Base-by-base conservation (phyloP, 139 green algal genomes). In the Prasinococcaceae sp. region DNA sequence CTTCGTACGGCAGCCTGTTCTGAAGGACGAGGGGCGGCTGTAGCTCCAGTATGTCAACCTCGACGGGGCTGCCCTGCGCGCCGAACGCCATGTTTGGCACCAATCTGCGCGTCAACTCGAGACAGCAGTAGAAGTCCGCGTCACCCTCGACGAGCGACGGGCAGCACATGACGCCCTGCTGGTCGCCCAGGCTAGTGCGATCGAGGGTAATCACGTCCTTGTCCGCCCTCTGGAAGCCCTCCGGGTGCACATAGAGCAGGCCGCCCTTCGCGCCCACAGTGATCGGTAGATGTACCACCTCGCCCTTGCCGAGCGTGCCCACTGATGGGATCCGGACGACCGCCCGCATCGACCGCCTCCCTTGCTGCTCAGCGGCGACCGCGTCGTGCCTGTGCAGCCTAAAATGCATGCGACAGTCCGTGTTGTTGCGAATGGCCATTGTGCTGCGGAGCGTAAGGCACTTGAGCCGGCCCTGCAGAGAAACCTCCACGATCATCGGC, bases 401-500 rank as follows among this genome's bases (percentile, higher is more conserved):
- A 41, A 88, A 70, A 22, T 57, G 45, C 37, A 85, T 43, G 6
- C 35, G 30, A 16, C 66, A 46, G 45, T 67, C 56, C 3, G 78
- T 87, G 36, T 32, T 42, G 68, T 92, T 92, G 33, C 79, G 59
- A 24, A 85, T 36, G 69, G 75, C 82, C 9, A 90, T 62, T 22
- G 55, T 55, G 2, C 65, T 79, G 64, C 85, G 81, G 26, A 92
- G 55, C 5, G 66, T 81, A 50, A 90, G 70, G 46, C 85, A 80
- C 59, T 87, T 85, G 46, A 75, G 82, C 28, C 78, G 65, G 0
- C 65, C 73, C 3, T 80, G 76, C 53, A 93, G 68, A 38, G 78
- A 74, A 38, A 93, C 80, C 55, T 92, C 82, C 32, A 90, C 74
- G 16, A 92, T 67, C 41, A 87, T 47, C 14, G 78, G 73, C 33